A percentile compares a stretch with the other conserved stretches of the same genome.
Evolutionary conservation across 2,329 filamentous ascomycete species (phyloP).

Genomic region (Aureobasidium zeae): DNA sequence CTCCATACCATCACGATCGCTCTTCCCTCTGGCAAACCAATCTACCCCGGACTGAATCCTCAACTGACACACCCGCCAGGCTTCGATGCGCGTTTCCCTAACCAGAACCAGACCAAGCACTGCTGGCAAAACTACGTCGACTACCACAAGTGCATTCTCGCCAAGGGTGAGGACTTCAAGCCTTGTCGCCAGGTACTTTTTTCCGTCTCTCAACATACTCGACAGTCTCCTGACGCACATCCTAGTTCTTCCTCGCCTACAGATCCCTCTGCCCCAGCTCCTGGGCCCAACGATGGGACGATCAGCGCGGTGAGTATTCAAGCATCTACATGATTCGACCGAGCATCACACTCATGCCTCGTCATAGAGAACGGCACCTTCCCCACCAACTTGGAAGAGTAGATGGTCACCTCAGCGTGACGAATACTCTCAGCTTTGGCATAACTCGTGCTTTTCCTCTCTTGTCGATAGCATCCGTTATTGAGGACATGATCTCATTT

Average conservation of each 20-base stretch:
- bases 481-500: slow-evolving; percentile 11
- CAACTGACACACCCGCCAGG: slow-evolving; percentile 44
- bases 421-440: slow-evolving; percentile 6
- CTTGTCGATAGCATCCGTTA: slow-evolving; percentile 14
- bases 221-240: neutral
- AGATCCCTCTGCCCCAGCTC: slow-evolving; percentile 92
- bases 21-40: neutral
- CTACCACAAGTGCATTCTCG: slow-evolving; percentile 98
- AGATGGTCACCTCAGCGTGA: slow-evolving; percentile 20
- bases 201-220: neutral
- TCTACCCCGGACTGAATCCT: neutral
- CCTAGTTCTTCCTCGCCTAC: slow-evolving; percentile 90
- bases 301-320: slow-evolving; percentile 70
- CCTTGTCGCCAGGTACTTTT: slow-evolving; percentile 81
- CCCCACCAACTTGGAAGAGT: slow-evolving; percentile 42
- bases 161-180: slow-evolving; percentile 97
- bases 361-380: slow-evolving; percentile 47
- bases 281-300: slow-evolving; percentile 93
- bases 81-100: slow-evolving; percentile 98
- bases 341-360: neutral
- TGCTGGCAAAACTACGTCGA: slow-evolving; percentile 99
- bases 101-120: slow-evolving; percentile 97
- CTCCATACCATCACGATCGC: neutral
- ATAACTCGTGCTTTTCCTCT: slow-evolving; percentile 1
- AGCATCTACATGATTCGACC: neutral